Conservation (phyloP, 192 early-diverging fungal species). For the Umbelopsis vinacea region DNA sequence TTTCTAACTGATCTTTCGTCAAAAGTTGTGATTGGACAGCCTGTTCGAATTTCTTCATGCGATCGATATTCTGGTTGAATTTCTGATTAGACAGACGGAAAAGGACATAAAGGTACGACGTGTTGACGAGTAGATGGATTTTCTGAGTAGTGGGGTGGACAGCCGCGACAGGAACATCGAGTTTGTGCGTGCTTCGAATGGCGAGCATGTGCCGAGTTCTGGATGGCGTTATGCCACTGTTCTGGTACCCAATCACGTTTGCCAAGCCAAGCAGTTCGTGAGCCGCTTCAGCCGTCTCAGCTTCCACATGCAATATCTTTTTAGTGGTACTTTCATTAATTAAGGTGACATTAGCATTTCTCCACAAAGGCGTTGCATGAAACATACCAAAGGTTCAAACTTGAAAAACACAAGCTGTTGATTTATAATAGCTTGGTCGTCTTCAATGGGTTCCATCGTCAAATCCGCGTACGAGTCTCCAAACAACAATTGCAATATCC, state of each 20-base stretch:
- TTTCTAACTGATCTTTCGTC: conserved; percentile 30
- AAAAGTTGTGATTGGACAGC: conserved; percentile 28
- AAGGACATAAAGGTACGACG: conserved; percentile 45
- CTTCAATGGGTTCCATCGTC: background rate
- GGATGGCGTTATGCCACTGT: conserved; percentile 55
- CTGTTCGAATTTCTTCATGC: conserved; percentile 31
- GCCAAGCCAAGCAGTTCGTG: conserved; percentile 50
- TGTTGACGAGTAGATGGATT: conserved; percentile 48
- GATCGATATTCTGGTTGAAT: conserved; percentile 43
- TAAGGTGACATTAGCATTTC: background rate
- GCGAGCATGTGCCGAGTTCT: conserved; percentile 56
- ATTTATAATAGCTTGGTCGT: conserved; percentile 14
- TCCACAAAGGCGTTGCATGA: background rate
- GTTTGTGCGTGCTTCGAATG: conserved; percentile 53
- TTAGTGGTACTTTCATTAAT: background rate
- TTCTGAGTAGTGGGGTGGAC: conserved; percentile 28
- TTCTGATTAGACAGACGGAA: conserved; percentile 51
- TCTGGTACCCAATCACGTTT: conserved; percentile 52
- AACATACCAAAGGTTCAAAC: conserved; percentile 58
- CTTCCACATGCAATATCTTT: conserved; percentile 59
- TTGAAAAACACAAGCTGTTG: conserved; percentile 52
- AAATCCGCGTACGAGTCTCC: conserved; percentile 33
- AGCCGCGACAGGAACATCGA: conserved; percentile 59
- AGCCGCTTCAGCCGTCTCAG: conserved; percentile 49
- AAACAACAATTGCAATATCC: conserved; percentile 40